Conservation (phyloP, 2,329 filamentous ascomycete genomes). For the Pestalotiopsis sp. region DNA sequence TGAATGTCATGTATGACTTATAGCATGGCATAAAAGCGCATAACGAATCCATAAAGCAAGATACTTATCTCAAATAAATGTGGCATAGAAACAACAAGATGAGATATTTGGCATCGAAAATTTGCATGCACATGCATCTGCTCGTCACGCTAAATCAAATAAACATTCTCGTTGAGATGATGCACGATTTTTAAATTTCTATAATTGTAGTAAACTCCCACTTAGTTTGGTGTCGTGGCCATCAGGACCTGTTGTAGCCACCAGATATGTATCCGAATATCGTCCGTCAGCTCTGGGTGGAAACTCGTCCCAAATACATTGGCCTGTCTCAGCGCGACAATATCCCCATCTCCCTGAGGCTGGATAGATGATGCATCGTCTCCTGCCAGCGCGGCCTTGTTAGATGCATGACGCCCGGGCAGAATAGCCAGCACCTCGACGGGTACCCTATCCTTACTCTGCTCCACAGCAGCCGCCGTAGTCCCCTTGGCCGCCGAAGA, state of each 20-base stretch:
- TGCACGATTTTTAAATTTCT: too few relatives aligned
- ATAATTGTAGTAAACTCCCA: background rate
- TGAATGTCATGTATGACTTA: too few relatives aligned
- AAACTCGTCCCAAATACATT: slow-evolving; percentile 96
- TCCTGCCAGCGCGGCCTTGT: slow-evolving; percentile 37
- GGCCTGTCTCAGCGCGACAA: slow-evolving; percentile 86
- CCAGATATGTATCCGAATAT: slow-evolving; percentile 89
- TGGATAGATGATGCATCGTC: slow-evolving; percentile 25
- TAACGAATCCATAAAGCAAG: too few relatives aligned
- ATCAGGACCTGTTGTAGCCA: slow-evolving; percentile 74
- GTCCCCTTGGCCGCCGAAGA: slow-evolving; percentile 17
- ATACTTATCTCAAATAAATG: too few relatives aligned
- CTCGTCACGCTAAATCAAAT: too few relatives aligned
- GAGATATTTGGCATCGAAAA: too few relatives aligned
- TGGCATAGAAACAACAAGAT: too few relatives aligned
- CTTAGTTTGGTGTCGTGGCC: background rate
- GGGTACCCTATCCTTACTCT: slow-evolving; percentile 14
- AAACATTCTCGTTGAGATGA: background rate
- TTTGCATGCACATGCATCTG: too few relatives aligned
- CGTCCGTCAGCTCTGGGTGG: slow-evolving; percentile 89
- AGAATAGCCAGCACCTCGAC: slow-evolving; percentile 58
- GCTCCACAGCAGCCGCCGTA: too few relatives aligned
- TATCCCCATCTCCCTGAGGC: slow-evolving; percentile 64
- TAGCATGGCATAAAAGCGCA: too few relatives aligned
- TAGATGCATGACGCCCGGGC: slow-evolving; percentile 40